A percentile compares a stretch with the other conserved stretches of the same genome.
These are phyloP conservation scores for Tetrapisispora namnaoensis DNA, from an alignment of 805 yeast species.

Conservation along the genomic window DNA sequence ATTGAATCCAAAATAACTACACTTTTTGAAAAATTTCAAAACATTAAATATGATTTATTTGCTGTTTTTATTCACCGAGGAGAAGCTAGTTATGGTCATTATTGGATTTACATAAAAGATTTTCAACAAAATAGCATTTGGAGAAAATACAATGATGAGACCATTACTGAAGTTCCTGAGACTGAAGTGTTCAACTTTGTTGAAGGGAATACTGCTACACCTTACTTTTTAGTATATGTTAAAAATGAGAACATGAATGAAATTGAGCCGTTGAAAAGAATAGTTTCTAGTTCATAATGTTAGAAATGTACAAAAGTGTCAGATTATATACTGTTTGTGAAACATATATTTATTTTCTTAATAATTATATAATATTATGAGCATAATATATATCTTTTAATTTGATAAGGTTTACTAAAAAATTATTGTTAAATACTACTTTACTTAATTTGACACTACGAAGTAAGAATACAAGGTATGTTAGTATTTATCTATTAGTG, in stretches of 20 bases:
- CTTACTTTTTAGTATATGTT: constrained; percentile 82
- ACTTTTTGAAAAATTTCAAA: constrained; percentile 53
- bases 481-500: too few relatives aligned
- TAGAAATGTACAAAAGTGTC: neutral
- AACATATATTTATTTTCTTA: neutral
- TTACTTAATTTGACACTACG: too few relatives aligned
- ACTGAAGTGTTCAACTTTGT: constrained; percentile 57
- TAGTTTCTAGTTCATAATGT: neutral
- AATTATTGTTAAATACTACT: too few relatives aligned
- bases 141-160: constrained; percentile 90
- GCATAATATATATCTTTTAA: too few relatives aligned
- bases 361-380: neutral
- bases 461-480: too few relatives aligned
- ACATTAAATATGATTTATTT: constrained; percentile 71
- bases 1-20: constrained; percentile 42
- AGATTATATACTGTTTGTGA: neutral
- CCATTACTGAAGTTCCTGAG: constrained; percentile 69
- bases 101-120: constrained; percentile 90
- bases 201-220: constrained; percentile 78
- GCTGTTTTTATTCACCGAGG: constrained; percentile 94
- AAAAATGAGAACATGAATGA: constrained; percentile 47
- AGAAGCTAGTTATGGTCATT: constrained; percentile 92
- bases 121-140: constrained; percentile 47
- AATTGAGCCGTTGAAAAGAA: constrained; percentile 57
- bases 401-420: too few relatives aligned